phyloP scores from a whole-genome alignment of 169 alveolate genomes.

The Condylostoma magnum region DNA sequence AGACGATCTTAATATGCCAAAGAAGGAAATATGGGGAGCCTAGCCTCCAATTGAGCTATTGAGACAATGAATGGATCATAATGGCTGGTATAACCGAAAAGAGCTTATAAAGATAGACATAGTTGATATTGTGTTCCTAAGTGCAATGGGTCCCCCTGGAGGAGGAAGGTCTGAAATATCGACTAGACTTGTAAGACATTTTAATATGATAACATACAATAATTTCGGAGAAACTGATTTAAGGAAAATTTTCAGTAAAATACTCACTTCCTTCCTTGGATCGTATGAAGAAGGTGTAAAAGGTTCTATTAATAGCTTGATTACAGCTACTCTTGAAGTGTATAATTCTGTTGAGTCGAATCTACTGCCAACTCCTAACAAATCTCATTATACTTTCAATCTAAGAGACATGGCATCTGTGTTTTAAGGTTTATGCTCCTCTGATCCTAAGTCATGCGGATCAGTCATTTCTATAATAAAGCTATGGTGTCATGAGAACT shows the following conservation, averaged over 20 bases:
- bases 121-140: constrained; percentile 82
- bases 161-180: constrained; percentile 92
- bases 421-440: constrained; percentile 90
- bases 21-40: constrained; percentile 93
- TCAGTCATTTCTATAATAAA: constrained; percentile 64
- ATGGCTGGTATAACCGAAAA: constrained; percentile 92
- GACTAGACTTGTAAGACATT: constrained; percentile 88
- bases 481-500: constrained; percentile 90
- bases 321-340: constrained; percentile 72
- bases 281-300: constrained; percentile 68
- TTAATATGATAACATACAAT: constrained; percentile 85
- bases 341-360: constrained; percentile 77
- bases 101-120: constrained; percentile 83
- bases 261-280: constrained; percentile 70
- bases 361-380: constrained; percentile 92
- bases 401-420: constrained; percentile 94
- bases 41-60: constrained; percentile 94
- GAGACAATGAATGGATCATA: constrained; percentile 91
- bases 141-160: constrained; percentile 96
- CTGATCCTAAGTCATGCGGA: constrained; percentile 68
- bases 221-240: constrained; percentile 81
- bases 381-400: constrained; percentile 93
- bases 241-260: constrained; percentile 78
- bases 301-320: constrained; percentile 60
- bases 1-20: constrained; percentile 95